Evolutionary conservation across 345 rosid species (phyloP).

Genomic region (Salix udensis): DNA sequence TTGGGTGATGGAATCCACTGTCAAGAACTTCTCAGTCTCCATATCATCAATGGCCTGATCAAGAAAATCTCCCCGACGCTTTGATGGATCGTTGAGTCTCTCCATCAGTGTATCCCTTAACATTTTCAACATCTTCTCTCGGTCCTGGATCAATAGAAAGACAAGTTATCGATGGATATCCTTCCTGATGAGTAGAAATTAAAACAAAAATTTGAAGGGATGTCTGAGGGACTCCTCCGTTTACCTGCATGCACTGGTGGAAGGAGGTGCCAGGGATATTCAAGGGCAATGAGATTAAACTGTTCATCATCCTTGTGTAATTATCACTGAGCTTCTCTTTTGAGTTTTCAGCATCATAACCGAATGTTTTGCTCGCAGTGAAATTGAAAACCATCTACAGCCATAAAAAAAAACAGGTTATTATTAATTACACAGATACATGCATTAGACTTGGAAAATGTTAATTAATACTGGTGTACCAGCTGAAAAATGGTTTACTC

Average conservation of each 20-base stretch:
- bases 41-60: constrained; percentile 21
- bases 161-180: not conserved
- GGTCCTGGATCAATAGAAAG: constrained; percentile 8
- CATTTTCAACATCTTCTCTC: constrained; percentile 3
- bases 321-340: constrained; percentile 11
- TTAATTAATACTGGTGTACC: too few relatives aligned
- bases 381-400: constrained; percentile 30
- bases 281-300: constrained; percentile 31
- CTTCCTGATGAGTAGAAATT: not conserved
- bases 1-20: constrained; percentile 23
- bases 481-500: not conserved
- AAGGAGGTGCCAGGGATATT: constrained; percentile 37
- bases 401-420: not conserved
- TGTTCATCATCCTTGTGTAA: constrained; percentile 1
- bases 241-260: constrained; percentile 41
- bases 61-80: constrained; percentile 20
- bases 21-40: constrained; percentile 24
- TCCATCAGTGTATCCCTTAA: constrained; percentile 9
- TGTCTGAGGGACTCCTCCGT: not conserved
- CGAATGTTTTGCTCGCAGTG: constrained; percentile 15
- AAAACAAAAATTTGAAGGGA: not conserved
- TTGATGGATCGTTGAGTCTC: constrained; percentile 12
- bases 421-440: not conserved
- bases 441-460: not conserved
- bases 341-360: constrained; percentile 18